phyloP scores from a whole-genome alignment of 2,329 filamentous ascomycete species.

The Hypoxylon sp. region DNA sequence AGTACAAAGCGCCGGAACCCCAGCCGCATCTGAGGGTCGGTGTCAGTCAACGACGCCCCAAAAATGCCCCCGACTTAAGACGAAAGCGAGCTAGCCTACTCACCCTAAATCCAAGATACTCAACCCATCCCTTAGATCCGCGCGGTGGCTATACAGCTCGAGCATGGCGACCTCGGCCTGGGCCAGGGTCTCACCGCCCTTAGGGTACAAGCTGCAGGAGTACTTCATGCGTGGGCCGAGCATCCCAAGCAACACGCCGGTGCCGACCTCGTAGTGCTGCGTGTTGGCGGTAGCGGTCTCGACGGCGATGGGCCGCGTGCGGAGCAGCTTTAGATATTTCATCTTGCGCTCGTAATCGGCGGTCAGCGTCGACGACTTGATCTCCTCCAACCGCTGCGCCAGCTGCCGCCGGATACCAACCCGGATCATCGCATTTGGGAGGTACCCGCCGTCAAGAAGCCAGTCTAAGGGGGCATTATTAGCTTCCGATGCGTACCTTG shows the following conservation, averaged over 20 bases:
- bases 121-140: constrained; percentile 67
- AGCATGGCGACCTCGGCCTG: constrained; percentile 75
- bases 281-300: constrained; percentile 71
- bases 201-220: constrained; percentile 71
- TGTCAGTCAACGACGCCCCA: no score
- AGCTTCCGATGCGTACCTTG: background rate
- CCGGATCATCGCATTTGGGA: constrained; percentile 70
- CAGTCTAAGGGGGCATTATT: constrained; percentile 51
- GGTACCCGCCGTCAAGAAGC: constrained; percentile 71
- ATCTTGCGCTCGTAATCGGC: constrained; percentile 68
- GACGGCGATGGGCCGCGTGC: constrained; percentile 71
- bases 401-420: constrained; percentile 73
- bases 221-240: constrained; percentile 78
- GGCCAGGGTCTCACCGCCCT: constrained; percentile 67
- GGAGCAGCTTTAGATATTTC: constrained; percentile 67
- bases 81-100: no score
- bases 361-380: constrained; percentile 61
- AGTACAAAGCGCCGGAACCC: constrained; percentile 71
- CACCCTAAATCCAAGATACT: constrained; percentile 69
- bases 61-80: no score
- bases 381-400: constrained; percentile 64
- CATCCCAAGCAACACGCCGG: constrained; percentile 67
- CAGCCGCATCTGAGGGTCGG: constrained; percentile 66
- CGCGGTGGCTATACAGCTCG: constrained; percentile 67
- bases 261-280: constrained; percentile 78